Conservation (phyloP, 345 rosid genomes). For the Ceriops zippeliana region DNA sequence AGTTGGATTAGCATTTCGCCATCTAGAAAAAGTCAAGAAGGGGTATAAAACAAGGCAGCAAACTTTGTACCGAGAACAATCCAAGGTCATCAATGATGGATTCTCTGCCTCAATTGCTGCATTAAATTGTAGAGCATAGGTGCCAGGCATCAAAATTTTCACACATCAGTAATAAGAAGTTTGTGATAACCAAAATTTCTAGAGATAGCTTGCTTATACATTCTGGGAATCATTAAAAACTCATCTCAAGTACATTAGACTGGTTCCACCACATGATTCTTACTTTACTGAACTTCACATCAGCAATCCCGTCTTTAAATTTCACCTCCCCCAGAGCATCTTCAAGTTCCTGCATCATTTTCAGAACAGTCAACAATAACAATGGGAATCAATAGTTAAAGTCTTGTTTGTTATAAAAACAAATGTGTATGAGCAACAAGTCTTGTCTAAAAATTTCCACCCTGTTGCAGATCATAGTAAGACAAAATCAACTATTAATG, state of each 20-base stretch:
- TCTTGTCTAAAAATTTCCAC: conserved; percentile 7
- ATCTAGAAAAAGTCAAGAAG: background rate
- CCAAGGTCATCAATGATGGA: background rate
- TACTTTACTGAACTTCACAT: conserved; percentile 91
- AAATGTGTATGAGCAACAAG: background rate
- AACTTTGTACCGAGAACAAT: background rate
- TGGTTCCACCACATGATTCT: conserved; percentile 26
- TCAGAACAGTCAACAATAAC: conserved; percentile 16
- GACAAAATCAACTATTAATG: conserved; percentile 5
- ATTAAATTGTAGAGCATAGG: conserved; percentile 1
- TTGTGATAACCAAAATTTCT: background rate
- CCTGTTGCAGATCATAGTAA: background rate
- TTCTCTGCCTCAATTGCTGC: background rate
- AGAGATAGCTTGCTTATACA: too few species aligned
- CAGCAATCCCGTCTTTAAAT: conserved; percentile 78
- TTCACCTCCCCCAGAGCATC: conserved; percentile 77
- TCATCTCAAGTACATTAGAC: background rate
- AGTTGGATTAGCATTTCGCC: background rate
- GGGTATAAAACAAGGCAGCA: background rate
- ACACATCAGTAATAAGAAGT: background rate
- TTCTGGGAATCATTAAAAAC: background rate
- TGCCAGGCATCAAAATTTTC: background rate
- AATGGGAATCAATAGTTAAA: conserved; percentile 8
- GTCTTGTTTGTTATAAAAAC: background rate
- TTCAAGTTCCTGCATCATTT: conserved; percentile 73